These are phyloP conservation scores for Moniliophthora roreri DNA, from an alignment of 1,284 basidiomycete genomes.

Conservation along the genomic window DNA sequence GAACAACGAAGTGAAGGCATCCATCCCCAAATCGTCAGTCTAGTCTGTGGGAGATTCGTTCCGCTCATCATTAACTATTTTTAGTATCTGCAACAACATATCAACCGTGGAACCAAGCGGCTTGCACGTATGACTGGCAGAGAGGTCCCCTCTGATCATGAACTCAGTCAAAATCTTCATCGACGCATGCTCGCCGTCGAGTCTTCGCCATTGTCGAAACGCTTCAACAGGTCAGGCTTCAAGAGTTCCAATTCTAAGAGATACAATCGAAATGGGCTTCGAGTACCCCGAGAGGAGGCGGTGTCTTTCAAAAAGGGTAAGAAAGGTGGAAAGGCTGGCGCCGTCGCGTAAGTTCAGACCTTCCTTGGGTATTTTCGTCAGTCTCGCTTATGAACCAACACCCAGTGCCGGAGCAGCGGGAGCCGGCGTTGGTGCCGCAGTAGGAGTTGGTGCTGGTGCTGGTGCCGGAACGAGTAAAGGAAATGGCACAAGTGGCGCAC, in stretches of 20 bases:
- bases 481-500: not conserved
- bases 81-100: conserved; percentile 69
- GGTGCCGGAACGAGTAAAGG: conserved; percentile 10
- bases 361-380: not conserved
- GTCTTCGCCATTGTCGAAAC: conserved; percentile 28
- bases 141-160: conserved; percentile 44
- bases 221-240: conserved; percentile 23
- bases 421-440: conserved; percentile 11
- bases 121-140: conserved; percentile 70
- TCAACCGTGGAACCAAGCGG: conserved; percentile 66
- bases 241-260: conserved; percentile 10
- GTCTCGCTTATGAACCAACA: not conserved
- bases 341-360: not conserved
- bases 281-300: conserved; percentile 17
- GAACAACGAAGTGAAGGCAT: conserved; percentile 38
- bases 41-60: not conserved
- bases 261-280: conserved; percentile 30
- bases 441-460: conserved; percentile 9
- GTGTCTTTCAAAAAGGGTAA: conserved; percentile 8
- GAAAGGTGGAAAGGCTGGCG: not conserved
- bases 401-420: conserved; percentile 13
- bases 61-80: not conserved
- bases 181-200: conserved; percentile 50
- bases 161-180: conserved; percentile 50
- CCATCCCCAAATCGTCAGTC: conserved; percentile 65